Evolutionary conservation across 106 monocot genomes (phyloP).

Genomic region (Apostasia ramifera): DNA sequence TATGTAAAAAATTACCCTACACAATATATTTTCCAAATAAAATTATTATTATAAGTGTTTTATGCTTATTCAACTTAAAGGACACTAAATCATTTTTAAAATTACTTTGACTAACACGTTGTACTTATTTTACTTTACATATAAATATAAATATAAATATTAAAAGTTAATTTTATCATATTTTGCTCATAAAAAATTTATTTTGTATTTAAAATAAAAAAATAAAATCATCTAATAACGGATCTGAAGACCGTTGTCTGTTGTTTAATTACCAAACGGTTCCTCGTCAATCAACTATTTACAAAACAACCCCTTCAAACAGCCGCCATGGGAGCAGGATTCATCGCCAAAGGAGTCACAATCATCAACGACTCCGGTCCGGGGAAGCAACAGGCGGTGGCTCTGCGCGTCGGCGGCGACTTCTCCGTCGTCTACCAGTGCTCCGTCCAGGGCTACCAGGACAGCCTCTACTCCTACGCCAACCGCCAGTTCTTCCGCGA

Average conservation of each 20-base stretch:
- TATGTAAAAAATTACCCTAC: no score
- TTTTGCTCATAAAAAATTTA: neutral
- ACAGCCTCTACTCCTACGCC: constrained; percentile 74
- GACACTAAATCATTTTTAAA: no score
- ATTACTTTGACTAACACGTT: no score
- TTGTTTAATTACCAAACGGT: neutral
- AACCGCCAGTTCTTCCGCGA: constrained; percentile 74
- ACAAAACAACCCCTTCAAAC: neutral
- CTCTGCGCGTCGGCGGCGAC: constrained; percentile 69
- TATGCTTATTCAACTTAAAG: no score
- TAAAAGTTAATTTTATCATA: neutral
- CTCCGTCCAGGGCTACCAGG: constrained; percentile 77
- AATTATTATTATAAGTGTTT: no score
- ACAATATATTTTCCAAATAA: no score
- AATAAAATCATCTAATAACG: no score
- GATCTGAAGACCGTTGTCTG: no score
- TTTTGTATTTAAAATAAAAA: neutral
- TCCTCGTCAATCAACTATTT: neutral
- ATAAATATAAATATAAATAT: neutral
- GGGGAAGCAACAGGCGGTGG: constrained; percentile 61
- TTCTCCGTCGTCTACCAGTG: constrained; percentile 55
- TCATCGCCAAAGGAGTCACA: constrained; percentile 62
- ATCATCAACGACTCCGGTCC: constrained; percentile 78
- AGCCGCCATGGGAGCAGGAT: constrained; percentile 71
- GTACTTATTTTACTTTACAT: no score